phyloP scores from a whole-genome alignment of 768 basidiomycete species.

The Leccinum rimulosum region DNA sequence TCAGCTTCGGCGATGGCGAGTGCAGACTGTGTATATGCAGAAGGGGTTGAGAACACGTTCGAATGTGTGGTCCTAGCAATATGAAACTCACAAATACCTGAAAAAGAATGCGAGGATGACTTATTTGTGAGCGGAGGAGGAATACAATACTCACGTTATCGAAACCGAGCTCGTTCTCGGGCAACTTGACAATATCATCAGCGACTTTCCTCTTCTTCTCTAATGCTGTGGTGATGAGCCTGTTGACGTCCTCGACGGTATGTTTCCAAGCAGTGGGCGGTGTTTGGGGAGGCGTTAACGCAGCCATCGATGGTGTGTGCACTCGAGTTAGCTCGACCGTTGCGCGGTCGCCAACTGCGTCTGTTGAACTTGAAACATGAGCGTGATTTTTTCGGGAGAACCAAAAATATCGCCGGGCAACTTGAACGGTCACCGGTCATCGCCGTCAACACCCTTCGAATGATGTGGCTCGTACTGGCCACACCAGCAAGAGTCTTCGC shows the following conservation, averaged over 20 bases:
- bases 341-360: not conserved
- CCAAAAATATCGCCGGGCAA: no score
- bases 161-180: slow-evolving; percentile 58
- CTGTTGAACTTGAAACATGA: not conserved
- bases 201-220: slow-evolving; percentile 50
- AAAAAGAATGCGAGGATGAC: not conserved
- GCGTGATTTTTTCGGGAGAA: not conserved
- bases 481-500: no score
- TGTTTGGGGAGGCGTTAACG: slow-evolving; percentile 61
- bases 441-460: no score
- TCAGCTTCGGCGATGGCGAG: slow-evolving; percentile 62
- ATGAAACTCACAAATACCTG: slow-evolving; percentile 69
- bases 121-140: not conserved
- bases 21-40: slow-evolving; percentile 39
- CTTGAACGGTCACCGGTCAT: no score
- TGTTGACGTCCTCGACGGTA: slow-evolving; percentile 55
- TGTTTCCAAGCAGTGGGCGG: slow-evolving; percentile 63
- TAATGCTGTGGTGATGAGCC: slow-evolving; percentile 57
- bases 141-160: slow-evolving; percentile 49
- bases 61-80: no score
- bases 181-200: slow-evolving; percentile 60
- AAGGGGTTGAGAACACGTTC: slow-evolving; percentile 6
- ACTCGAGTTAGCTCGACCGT: no score
- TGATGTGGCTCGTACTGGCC: no score
- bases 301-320: slow-evolving; percentile 26